Evolutionary conservation across 75 land plant species (phyloP), one percentile per base, ranked within the genome.

Genomic region (Selaginella moellendorffii): DNA sequence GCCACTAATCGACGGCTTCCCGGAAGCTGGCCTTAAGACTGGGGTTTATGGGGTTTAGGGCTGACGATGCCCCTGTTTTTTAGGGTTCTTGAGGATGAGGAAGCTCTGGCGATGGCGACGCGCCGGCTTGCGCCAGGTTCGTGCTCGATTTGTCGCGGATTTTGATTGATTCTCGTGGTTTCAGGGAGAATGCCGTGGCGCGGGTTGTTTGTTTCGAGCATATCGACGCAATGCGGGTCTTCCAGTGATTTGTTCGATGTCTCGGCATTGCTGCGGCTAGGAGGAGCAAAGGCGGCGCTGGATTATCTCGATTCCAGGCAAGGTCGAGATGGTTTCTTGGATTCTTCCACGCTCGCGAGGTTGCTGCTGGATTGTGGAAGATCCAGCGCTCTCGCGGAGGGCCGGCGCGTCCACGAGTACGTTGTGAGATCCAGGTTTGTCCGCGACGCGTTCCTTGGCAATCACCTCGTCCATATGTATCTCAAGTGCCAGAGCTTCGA

Each of bases 31-130:
- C 46, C 5, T 14, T 36, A 36, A 36, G 14, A 5, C 5, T 36
- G 5, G 14, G 14, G 14, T 36, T n/a, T n/a, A n/a, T n/a, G n/a
- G n/a, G n/a, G n/a, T n/a, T n/a, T n/a, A n/a, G n/a, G n/a, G 46
- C 14, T 36, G 5, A 36, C 46, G n/a, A n/a, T n/a, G n/a, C n/a
- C n/a, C n/a, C n/a, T n/a, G n/a, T n/a, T n/a, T n/a, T n/a, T n/a
- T n/a, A n/a, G n/a, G n/a, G n/a, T n/a, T 83, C 62, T 79, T 93
- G 21, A 75, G 96, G 51, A 87, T 89, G 12, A 83, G 77, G 64
- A 81, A 86, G 51, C 68, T 54, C 25, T 56, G 70, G 9, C n/a
- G n/a, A n/a, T n/a, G n/a, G n/a, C n/a, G n/a, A n/a, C n/a, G n/a
- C n/a, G n/a, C n/a, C n/a, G n/a, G n/a, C n/a, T n/a, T n/a, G n/a